A percentile compares a stretch with the other conserved stretches of the same genome.
phyloP scores from a whole-genome alignment of 2,329 filamentous ascomycete genomes.

The Venturia pyrina region DNA sequence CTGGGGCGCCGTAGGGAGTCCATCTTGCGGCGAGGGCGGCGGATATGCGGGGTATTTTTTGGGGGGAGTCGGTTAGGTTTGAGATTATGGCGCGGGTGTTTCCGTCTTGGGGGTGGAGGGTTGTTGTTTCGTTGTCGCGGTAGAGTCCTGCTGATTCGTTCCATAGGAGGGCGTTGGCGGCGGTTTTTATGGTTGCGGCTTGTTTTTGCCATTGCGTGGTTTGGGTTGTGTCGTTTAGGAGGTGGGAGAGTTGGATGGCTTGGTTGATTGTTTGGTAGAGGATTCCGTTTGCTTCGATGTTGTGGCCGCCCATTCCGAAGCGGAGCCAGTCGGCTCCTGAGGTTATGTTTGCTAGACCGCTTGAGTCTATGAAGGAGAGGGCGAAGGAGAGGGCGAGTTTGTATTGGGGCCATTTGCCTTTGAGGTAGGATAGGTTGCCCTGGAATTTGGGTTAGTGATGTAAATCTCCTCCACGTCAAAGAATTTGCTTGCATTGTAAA shows the following conservation, averaged over 20 bases:
- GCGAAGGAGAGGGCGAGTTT: constrained; percentile 35
- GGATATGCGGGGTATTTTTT: constrained; percentile 33
- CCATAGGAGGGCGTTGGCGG: constrained; percentile 21
- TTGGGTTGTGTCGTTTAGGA: constrained; percentile 18
- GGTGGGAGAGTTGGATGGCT: constrained; percentile 21
- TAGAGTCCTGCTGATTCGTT: constrained; percentile 24
- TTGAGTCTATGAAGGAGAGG: constrained; percentile 31
- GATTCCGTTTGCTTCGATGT: constrained; percentile 41
- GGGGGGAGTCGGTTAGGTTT: constrained; percentile 28
- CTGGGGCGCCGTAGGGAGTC: constrained; percentile 44
- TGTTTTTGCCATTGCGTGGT: constrained; percentile 16
- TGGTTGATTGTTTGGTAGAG: constrained; percentile 19
- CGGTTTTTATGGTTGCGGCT: constrained; percentile 14
- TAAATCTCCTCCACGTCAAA: not conserved
- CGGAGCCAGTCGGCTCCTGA: constrained; percentile 42
- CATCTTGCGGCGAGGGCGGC: constrained; percentile 40
- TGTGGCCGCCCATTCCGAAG: constrained; percentile 41
- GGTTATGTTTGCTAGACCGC: constrained; percentile 39
- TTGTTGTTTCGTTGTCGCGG: constrained; percentile 29
- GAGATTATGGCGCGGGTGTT: constrained; percentile 47
- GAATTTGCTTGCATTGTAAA: constrained; percentile 19
- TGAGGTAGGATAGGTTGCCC: constrained; percentile 23
- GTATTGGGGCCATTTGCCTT: constrained; percentile 32
- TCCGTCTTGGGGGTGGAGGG: constrained; percentile 38
- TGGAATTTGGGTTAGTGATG: not conserved